Conservation (phyloP, 2,329 filamentous ascomycete species). For the Aspergillus pseudoviridinutans region DNA sequence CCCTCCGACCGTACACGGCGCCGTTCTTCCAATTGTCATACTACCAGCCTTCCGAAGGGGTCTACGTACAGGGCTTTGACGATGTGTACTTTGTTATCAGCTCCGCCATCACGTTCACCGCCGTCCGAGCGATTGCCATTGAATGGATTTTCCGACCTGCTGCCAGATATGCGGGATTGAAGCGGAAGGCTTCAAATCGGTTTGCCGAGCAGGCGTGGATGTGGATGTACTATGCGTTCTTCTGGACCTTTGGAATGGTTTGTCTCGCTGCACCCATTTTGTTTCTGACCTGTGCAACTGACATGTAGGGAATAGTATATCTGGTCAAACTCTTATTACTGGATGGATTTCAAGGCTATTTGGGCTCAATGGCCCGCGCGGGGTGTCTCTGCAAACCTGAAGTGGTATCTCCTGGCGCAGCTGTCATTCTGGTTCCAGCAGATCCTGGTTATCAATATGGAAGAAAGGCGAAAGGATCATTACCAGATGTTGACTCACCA, state of each 20-base stretch:
- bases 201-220: constrained; percentile 96
- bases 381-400: constrained; percentile 69
- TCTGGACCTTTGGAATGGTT: constrained; percentile 83
- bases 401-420: constrained; percentile 86
- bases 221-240: constrained; percentile 73
- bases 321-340: constrained; percentile 73
- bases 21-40: constrained; percentile 89
- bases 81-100: constrained; percentile 74
- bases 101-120: constrained; percentile 81
- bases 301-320: constrained; percentile 59
- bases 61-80: constrained; percentile 73
- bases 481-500: constrained; percentile 96
- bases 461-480: constrained; percentile 90
- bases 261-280: constrained; percentile 26
- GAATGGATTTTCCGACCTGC: constrained; percentile 81
- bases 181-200: constrained; percentile 72
- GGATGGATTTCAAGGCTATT: constrained; percentile 68
- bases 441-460: constrained; percentile 89
- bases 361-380: constrained; percentile 84
- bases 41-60: constrained; percentile 63
- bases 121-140: constrained; percentile 76
- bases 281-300: constrained; percentile 3
- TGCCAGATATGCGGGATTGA: constrained; percentile 67
- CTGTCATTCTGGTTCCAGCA: constrained; percentile 93
- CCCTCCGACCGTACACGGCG: constrained; percentile 70